Evolutionary conservation across 2,329 filamentous ascomycete genomes (phyloP), one percentile per base, ranked within the genome.

Genomic region (Stachybotrys chartarum): DNA sequence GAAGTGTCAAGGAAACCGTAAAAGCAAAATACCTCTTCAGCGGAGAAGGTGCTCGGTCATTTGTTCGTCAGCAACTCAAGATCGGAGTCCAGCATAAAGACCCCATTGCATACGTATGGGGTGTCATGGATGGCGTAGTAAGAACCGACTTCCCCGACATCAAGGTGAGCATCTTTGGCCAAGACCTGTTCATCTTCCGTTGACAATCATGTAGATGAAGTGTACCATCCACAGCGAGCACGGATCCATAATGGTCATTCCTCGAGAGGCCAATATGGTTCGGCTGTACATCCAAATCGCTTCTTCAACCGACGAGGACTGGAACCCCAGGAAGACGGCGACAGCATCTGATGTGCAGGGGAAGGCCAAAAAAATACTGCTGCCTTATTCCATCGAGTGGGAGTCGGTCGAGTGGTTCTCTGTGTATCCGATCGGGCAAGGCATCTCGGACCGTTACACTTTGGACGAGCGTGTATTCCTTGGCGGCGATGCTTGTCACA

Each of bases 201-300:
- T 89, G 65, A 87, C 79, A 18, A 75, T 14, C 0, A 1, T 10
- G 2, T 57, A 85, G 77, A 86, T 87, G 78, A 87, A 88, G 75
- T 88, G 85, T 63, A 88, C 86, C 1, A 88, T 91, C 57, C 88
- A 91, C 67, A 90, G 87, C 4, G 78, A 83, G 50, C 77, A 86
- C 56, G 88, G 88, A 1, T 90, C 87, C 17, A 85, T 92, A 64
- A 88, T 92, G 83, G 85, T 91, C 5, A 91, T 93, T 56, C 88
- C 88, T 1, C 78, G 87, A 30, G 87, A 90, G 67, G 72, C 82
- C 55, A 82, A 84, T 57, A 81, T 88, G 70, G 86, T 88, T 52
- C 79, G 87, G 30, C 79, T 88, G 17, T 86, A 89, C 61, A 83
- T 90, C 55, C 88, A 90, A 63, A 81, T 85, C 49, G 79, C 79